These are phyloP conservation scores for Xylariaceae sp. DNA, from an alignment of 2,329 filamentous ascomycete species.

Conservation along the genomic window DNA sequence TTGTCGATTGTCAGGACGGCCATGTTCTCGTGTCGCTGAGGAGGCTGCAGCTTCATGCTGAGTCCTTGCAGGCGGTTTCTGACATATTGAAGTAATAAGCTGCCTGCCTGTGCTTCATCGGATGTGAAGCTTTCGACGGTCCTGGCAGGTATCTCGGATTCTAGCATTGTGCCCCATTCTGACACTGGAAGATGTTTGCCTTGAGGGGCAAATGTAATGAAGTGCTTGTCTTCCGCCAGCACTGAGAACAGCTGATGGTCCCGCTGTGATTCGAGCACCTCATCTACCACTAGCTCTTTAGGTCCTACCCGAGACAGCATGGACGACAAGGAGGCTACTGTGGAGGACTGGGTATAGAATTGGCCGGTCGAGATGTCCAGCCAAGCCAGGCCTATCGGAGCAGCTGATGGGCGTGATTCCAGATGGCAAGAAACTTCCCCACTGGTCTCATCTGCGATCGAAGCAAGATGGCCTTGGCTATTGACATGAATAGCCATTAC, in stretches of 20 bases:
- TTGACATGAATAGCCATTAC: constrained; percentile 71
- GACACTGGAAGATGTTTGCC: constrained; percentile 44
- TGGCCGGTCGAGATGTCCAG: constrained; percentile 91
- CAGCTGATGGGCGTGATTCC: constrained; percentile 9
- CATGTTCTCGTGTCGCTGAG: constrained; percentile 66
- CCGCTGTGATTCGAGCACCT: constrained; percentile 52
- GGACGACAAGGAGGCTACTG: constrained; percentile 68
- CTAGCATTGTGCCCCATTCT: constrained; percentile 74
- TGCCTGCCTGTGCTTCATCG: constrained; percentile 72
- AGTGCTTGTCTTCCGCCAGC: constrained; percentile 70
- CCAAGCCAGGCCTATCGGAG: constrained; percentile 72
- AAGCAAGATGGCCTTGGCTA: constrained; percentile 13
- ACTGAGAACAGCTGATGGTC: constrained; percentile 60
- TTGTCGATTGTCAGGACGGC: constrained; percentile 89
- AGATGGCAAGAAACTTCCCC: neutral
- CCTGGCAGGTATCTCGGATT: constrained; percentile 59
- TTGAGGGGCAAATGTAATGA: constrained; percentile 66
- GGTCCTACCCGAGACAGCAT: constrained; percentile 79
- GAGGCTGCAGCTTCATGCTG: constrained; percentile 78
- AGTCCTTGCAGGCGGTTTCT: constrained; percentile 71
- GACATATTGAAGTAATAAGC: constrained; percentile 80
- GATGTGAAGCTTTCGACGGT: constrained; percentile 54
- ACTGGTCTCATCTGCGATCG: neutral
- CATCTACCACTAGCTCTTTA: constrained; percentile 76
- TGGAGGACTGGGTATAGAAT: constrained; percentile 79